Evolutionary conservation across 73 alveolate genomes (phyloP).

Genomic region (Uronychia setigera): DNA sequence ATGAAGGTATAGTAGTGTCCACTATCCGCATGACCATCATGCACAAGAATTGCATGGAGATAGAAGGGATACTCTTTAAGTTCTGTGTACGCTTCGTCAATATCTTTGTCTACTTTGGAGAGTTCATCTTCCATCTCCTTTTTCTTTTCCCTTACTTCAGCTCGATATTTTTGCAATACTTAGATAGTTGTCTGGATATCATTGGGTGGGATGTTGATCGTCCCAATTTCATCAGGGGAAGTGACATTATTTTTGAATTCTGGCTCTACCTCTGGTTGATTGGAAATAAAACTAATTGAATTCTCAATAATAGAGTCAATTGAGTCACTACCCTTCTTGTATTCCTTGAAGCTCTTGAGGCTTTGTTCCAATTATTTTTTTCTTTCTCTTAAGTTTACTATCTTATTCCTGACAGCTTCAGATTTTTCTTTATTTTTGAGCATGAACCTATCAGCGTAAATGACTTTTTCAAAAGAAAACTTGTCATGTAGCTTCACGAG

Average conservation of each 20-base stretch:
- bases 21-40: conserved; percentile 92
- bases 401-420: conserved; percentile 1
- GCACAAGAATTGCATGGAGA: conserved; percentile 87
- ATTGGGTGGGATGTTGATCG: conserved; percentile 1
- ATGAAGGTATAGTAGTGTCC: conserved; percentile 98
- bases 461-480: conserved; percentile 16
- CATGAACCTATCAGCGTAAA: conserved; percentile 41
- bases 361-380: conserved; percentile 33
- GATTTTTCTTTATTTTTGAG: conserved; percentile 12
- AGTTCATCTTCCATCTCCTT: conserved; percentile 14
- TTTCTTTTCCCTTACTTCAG: not conserved
- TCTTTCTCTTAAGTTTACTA: not conserved
- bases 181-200: conserved; percentile 25
- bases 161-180: conserved; percentile 12
- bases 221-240: conserved; percentile 15
- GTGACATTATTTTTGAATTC: not conserved
- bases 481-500: not conserved
- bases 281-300: not conserved
- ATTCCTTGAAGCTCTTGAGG: conserved; percentile 24
- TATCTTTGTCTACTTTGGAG: conserved; percentile 23
- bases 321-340: conserved; percentile 15
- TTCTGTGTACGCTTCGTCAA: conserved; percentile 44
- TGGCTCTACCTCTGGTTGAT: conserved; percentile 3
- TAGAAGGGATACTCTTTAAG: conserved; percentile 58
- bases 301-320: conserved; percentile 1